phyloP scores from a whole-genome alignment of 2,329 filamentous ascomycete genomes.

The Metarhizium humberi region DNA sequence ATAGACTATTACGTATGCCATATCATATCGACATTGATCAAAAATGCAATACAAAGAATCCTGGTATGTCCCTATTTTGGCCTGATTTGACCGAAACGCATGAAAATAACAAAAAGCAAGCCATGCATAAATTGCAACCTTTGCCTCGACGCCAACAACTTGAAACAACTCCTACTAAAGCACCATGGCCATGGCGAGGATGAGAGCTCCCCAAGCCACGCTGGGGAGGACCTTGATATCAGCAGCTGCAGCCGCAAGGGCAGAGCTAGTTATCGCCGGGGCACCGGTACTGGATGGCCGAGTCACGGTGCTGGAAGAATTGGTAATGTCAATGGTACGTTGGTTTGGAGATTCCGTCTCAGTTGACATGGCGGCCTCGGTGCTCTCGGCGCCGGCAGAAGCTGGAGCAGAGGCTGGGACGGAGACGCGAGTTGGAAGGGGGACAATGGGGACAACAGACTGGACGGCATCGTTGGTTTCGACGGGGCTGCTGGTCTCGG shows the following conservation, averaged over 20 bases:
- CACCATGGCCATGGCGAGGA: conserved; percentile 16
- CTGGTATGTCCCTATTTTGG: conserved; percentile 1
- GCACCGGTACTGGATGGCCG: conserved; percentile 6
- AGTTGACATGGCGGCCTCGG: background rate
- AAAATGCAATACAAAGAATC: conserved; percentile 1
- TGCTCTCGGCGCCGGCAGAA: conserved; percentile 2
- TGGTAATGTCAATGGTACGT: conserved; percentile 8
- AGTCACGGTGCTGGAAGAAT: background rate
- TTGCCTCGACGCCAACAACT: background rate
- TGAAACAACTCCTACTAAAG: conserved; percentile 11
- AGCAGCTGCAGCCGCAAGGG: conserved; percentile 21
- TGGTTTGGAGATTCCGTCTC: conserved; percentile 4
- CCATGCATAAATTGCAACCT: background rate
- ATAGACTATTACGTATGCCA: conserved; percentile 1
- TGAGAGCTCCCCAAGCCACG: conserved; percentile 16
- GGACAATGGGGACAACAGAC: background rate
- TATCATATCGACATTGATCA: background rate
- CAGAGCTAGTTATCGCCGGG: conserved; percentile 16
- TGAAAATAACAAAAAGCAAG: background rate
- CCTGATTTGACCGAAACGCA: background rate
- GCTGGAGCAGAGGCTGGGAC: conserved; percentile 7
- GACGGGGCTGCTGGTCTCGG: conserved; percentile 7
- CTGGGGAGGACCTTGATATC: conserved; percentile 12
- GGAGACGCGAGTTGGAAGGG: conserved; percentile 1
- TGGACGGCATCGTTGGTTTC: conserved; percentile 4